Evolutionary conservation across 2,329 filamentous ascomycete genomes (phyloP).

Genomic region (Nothophaeocryptopus gaeumannii): DNA sequence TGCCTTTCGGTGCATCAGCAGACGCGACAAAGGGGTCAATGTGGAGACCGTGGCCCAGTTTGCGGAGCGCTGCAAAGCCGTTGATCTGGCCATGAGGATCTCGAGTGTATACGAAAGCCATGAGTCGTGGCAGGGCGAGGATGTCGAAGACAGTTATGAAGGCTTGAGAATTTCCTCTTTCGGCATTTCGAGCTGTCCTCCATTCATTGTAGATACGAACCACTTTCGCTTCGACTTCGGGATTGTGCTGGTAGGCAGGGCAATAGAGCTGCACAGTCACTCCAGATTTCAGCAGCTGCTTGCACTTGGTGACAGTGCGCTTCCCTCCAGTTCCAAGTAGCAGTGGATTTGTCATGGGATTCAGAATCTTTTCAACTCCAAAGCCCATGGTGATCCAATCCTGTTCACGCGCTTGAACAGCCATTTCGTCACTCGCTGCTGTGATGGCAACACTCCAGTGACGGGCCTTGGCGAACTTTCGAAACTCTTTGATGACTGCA

Average conservation of each 20-base stretch:
- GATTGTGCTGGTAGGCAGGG: conserved; percentile 1
- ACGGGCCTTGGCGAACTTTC: neutral
- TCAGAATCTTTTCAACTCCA: conserved; percentile 4
- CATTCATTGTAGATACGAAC: conserved; percentile 3
- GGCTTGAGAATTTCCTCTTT: neutral
- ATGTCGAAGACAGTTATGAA: conserved; percentile 12
- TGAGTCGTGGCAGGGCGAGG: conserved; percentile 6
- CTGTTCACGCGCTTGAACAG: neutral
- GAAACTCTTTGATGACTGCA: conserved; percentile 1
- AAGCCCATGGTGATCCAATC: conserved; percentile 5
- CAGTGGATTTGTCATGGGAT: conserved; percentile 2
- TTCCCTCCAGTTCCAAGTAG: conserved; percentile 6
- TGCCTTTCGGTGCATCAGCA: conserved; percentile 3
- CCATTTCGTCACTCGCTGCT: neutral
- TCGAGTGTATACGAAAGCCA: conserved; percentile 1
- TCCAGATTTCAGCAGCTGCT: conserved; percentile 4
- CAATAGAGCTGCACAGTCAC: conserved; percentile 1
- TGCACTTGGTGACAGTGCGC: conserved; percentile 7
- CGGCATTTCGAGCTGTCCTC: neutral
- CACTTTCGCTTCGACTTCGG: neutral
- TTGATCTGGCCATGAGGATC: neutral
- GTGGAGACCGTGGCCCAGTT: conserved; percentile 2
- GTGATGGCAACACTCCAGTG: conserved; percentile 1
- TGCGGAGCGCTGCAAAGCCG: conserved; percentile 7
- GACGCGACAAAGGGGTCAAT: conserved; percentile 2